These are phyloP conservation scores for Fusarium praegraminearum DNA, from an alignment of 2,329 filamentous ascomycete genomes.

Conservation along the genomic window DNA sequence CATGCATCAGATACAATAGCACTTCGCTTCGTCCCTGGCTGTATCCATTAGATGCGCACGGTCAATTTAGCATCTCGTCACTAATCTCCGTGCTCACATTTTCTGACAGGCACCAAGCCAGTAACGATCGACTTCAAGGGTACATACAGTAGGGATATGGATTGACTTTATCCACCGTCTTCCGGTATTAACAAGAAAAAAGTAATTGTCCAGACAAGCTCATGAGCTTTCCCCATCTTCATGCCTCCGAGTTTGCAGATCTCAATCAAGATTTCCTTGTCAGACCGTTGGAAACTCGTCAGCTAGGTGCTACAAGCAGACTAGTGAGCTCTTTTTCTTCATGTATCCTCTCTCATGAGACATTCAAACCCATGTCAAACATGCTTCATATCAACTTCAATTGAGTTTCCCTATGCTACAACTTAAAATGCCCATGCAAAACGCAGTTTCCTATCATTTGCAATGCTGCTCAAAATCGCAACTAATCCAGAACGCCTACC, in stretches of 20 bases:
- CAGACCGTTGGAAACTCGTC: conserved; percentile 16
- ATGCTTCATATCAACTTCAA: conserved; percentile 8
- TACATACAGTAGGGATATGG: not conserved
- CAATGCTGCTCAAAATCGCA: conserved; percentile 38
- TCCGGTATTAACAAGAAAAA: not conserved
- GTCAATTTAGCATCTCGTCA: conserved; percentile 26
- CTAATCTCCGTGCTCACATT: conserved; percentile 35
- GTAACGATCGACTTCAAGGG: conserved; percentile 22
- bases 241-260: conserved; percentile 35
- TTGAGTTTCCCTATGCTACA: not conserved
- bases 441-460: conserved; percentile 27
- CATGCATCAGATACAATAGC: conserved; percentile 16
- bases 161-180: conserved; percentile 3
- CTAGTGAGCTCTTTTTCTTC: conserved; percentile 4
- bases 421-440: conserved; percentile 9
- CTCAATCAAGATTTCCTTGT: conserved; percentile 40
- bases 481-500: conserved; percentile 46
- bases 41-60: conserved; percentile 14
- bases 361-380: conserved; percentile 8
- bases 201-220: conserved; percentile 10
- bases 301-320: conserved; percentile 7
- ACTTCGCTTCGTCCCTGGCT: conserved; percentile 5
- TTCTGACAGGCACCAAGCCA: conserved; percentile 17
- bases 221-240: conserved; percentile 4
- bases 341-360: conserved; percentile 14